Conservation (phyloP, 192 early-diverging fungal genomes). For the Coemansia sp. region DNA sequence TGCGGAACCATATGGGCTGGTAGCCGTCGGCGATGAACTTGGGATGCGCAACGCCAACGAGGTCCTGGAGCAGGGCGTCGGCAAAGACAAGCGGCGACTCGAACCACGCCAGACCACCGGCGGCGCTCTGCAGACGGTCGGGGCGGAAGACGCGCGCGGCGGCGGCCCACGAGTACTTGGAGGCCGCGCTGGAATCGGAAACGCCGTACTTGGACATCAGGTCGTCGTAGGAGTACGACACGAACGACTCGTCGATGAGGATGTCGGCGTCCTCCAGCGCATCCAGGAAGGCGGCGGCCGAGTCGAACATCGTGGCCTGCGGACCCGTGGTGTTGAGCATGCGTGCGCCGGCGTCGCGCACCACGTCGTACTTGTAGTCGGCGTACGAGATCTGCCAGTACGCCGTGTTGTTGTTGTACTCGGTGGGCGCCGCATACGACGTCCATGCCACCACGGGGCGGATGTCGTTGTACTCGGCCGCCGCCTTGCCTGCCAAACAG, state of each 20-base stretch:
- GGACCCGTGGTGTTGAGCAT: slow-evolving; percentile 56
- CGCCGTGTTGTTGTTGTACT: slow-evolving; percentile 69
- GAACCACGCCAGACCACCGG: slow-evolving; percentile 72
- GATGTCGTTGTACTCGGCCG: slow-evolving; percentile 44
- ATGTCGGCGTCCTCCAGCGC: slow-evolving; percentile 63
- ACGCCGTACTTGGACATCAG: slow-evolving; percentile 63
- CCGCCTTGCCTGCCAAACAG: slow-evolving; percentile 44
- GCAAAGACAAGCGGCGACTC: slow-evolving; percentile 64
- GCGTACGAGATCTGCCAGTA: slow-evolving; percentile 62
- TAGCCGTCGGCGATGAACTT: slow-evolving; percentile 53
- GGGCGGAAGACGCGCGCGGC: slow-evolving; percentile 66
- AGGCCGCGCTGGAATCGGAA: slow-evolving; percentile 21
- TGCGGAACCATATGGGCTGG: slow-evolving; percentile 68
- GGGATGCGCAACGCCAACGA: slow-evolving; percentile 66
- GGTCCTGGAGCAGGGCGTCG: slow-evolving; percentile 70
- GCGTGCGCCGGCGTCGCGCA: slow-evolving; percentile 66
- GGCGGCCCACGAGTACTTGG: slow-evolving; percentile 63
- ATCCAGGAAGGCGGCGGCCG: slow-evolving; percentile 51
- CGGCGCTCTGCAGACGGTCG: slow-evolving; percentile 63
- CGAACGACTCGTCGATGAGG: slow-evolving; percentile 69
- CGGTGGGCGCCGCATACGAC: slow-evolving; percentile 57
- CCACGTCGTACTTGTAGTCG: slow-evolving; percentile 61
- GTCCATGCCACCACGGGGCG: slow-evolving; percentile 65
- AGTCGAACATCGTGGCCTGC: slow-evolving; percentile 39
- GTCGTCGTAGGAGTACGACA: slow-evolving; percentile 45